Percentiles rank a stretch among this genome's conserved stretches.
Evolutionary conservation across 768 basidiomycete species (phyloP).

Genomic region (Auricularia auricula-judae): DNA sequence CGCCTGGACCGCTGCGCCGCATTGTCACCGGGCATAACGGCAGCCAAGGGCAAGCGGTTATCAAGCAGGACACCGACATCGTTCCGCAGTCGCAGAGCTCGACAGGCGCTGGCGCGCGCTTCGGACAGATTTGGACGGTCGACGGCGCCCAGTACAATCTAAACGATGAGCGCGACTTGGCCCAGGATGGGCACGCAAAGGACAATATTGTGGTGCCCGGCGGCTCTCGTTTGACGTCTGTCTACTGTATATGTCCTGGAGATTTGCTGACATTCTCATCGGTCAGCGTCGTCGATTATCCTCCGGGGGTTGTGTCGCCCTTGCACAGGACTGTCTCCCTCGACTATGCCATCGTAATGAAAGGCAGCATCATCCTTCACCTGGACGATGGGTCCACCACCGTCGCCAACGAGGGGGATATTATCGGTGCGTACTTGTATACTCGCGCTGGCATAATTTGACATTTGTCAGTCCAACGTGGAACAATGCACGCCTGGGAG

Average conservation of each 20-base stretch:
- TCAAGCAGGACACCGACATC: background rate
- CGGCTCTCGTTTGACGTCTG: background rate
- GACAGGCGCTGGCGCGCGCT: background rate
- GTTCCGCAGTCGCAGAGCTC: background rate
- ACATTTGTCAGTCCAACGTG: slow-evolving; percentile 11
- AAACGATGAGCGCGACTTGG: background rate
- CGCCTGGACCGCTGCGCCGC: background rate
- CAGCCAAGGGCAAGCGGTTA: background rate
- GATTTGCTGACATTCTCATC: background rate
- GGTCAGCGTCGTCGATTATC: background rate
- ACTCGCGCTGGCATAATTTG: too few relatives aligned
- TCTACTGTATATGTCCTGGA: background rate
- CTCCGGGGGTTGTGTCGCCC: background rate
- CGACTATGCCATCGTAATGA: slow-evolving; percentile 15
- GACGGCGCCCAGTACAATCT: background rate
- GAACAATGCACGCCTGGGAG: slow-evolving; percentile 16
- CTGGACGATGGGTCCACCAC: slow-evolving; percentile 15
- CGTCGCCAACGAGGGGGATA: slow-evolving; percentile 14
- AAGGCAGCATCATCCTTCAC: slow-evolving; percentile 12
- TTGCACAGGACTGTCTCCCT: slow-evolving; percentile 14
- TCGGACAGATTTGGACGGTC: background rate
- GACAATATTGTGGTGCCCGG: background rate
- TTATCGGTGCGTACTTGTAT: background rate
- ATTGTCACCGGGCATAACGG: background rate
- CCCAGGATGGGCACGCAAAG: background rate